Conservation (phyloP, 768 basidiomycete genomes). For the Phaeotremella skinneri region DNA sequence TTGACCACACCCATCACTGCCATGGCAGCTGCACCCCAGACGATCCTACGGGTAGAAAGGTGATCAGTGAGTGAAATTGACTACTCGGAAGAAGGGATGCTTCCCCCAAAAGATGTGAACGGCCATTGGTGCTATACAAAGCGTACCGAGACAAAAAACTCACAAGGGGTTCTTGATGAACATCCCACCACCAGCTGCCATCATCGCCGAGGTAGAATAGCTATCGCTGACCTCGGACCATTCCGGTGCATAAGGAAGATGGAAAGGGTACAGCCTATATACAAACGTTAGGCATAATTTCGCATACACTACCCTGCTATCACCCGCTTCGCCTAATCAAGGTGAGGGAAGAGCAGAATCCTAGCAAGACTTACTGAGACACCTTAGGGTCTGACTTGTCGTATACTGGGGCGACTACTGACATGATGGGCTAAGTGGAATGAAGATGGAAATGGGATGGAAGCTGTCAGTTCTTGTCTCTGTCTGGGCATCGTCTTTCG, state of each 20-base stretch:
- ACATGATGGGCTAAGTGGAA: conserved; percentile 14
- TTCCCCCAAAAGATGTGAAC: neutral
- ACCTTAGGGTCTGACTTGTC: conserved; percentile 41
- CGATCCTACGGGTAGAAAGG: conserved; percentile 21
- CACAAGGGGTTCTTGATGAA: conserved; percentile 45
- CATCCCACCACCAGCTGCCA: conserved; percentile 44
- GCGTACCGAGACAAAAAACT: too few relatives aligned
- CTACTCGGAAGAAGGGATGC: too few relatives aligned
- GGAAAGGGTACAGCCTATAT: conserved; percentile 34
- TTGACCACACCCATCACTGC: conserved; percentile 31
- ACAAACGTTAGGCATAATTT: neutral
- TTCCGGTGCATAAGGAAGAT: conserved; percentile 34
- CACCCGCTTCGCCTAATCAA: too few relatives aligned
- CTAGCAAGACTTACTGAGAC: conserved; percentile 27
- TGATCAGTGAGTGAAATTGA: neutral
- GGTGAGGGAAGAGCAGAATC: too few relatives aligned
- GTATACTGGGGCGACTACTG: conserved; percentile 36
- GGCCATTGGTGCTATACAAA: neutral
- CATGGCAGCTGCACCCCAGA: conserved; percentile 34
- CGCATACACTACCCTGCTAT: neutral
- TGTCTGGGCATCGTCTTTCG: neutral
- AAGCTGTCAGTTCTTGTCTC: too few relatives aligned
- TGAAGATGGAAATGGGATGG: neutral
- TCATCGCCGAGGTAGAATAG: conserved; percentile 35
- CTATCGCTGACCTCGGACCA: conserved; percentile 38